phyloP scores from a whole-genome alignment of 169 alveolate species.

The Pseudocohnilembus persalinus region DNA sequence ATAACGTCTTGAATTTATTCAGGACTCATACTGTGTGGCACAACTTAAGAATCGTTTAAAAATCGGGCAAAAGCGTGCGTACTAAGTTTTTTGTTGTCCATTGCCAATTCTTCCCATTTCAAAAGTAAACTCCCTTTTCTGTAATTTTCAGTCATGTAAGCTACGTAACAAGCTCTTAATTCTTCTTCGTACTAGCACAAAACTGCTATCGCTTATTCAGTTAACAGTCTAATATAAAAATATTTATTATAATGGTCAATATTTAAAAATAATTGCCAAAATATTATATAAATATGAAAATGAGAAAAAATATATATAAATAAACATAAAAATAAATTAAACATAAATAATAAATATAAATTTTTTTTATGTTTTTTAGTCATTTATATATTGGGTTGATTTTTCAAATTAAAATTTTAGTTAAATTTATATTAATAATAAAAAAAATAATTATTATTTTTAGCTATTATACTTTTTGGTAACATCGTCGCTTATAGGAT shows the following conservation, averaged over 20 bases:
- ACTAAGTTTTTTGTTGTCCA: slow-evolving; percentile 11
- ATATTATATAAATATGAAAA: too few relatives aligned
- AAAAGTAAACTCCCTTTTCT: slow-evolving; percentile 4
- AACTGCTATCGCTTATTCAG: slow-evolving; percentile 15
- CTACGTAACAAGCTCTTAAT: slow-evolving; percentile 20
- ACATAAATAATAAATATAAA: too few relatives aligned
- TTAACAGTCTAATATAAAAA: too few relatives aligned
- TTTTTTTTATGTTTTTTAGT: too few relatives aligned
- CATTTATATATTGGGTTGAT: too few relatives aligned
- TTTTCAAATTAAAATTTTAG: too few relatives aligned
- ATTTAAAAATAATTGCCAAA: too few relatives aligned
- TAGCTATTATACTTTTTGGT: neutral
- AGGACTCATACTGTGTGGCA: slow-evolving; percentile 18
- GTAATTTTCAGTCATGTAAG: slow-evolving; percentile 18
- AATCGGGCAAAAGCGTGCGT: slow-evolving; percentile 11
- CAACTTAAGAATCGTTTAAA: slow-evolving; percentile 12
- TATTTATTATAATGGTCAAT: too few relatives aligned
- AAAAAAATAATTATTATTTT: too few relatives aligned
- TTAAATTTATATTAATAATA: too few relatives aligned
- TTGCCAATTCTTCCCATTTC: slow-evolving; percentile 25
- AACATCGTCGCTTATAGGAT: slow-evolving; percentile 7
- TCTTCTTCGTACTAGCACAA: slow-evolving; percentile 25
- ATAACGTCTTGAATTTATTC: slow-evolving; percentile 24
- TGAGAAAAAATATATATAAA: too few relatives aligned
- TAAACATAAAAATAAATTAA: too few relatives aligned